Conservation (phyloP, 2,329 filamentous ascomycete species). For the Monosporascus sp. region DNA sequence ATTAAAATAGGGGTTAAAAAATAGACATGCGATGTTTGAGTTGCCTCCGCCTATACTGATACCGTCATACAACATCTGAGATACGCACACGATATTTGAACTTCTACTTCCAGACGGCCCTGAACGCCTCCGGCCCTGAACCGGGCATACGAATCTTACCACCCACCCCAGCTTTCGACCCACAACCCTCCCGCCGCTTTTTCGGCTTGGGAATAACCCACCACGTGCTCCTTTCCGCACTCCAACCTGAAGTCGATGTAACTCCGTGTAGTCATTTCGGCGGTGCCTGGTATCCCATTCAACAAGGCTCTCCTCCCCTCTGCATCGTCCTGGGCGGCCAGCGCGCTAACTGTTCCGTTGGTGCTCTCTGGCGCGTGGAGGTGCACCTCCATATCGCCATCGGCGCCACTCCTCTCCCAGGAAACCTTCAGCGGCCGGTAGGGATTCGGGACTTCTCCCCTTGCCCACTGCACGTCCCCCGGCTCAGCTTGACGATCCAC, state of each 20-base stretch:
- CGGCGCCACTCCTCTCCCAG: conserved; percentile 27
- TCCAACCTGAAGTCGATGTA: background rate
- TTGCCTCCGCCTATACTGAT: no score
- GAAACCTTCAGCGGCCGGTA: conserved; percentile 31
- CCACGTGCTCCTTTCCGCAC: conserved; percentile 1
- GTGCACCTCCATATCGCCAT: conserved; percentile 20
- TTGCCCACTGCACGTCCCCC: conserved; percentile 17
- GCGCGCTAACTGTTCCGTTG: conserved; percentile 22
- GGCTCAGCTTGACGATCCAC: conserved; percentile 35
- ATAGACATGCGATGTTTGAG: no score
- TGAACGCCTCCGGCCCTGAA: no score
- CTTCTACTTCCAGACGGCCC: no score
- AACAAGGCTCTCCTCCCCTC: background rate
- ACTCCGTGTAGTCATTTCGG: background rate
- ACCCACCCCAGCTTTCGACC: no score
- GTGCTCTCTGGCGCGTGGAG: conserved; percentile 27
- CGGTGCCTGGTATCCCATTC: background rate
- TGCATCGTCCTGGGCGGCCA: conserved; percentile 1
- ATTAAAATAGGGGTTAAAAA: no score
- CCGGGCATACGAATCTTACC: no score
- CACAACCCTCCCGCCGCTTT: no score
- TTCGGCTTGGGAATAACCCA: background rate
- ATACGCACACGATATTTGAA: no score
- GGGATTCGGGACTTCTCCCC: conserved; percentile 35
- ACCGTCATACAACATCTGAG: no score